A percentile compares a stretch with the other conserved stretches of the same genome.
These are phyloP conservation scores for Acacia concinna DNA, from an alignment of 331 rosid species.

Conservation along the genomic window DNA sequence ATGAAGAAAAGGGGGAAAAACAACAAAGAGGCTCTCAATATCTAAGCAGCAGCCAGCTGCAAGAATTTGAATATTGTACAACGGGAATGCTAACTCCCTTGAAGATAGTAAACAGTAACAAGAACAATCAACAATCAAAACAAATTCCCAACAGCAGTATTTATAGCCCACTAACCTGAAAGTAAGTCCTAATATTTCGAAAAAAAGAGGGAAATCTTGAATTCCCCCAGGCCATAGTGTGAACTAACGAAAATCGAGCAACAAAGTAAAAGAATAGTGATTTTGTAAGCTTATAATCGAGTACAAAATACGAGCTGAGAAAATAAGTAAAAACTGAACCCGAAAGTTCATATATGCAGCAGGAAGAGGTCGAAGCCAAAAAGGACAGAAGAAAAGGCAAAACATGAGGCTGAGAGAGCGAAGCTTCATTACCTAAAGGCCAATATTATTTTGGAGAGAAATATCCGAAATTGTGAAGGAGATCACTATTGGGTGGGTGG, in stretches of 20 bases:
- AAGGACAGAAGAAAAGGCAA: neutral
- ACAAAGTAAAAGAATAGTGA: neutral
- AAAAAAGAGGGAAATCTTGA: constrained; percentile 50
- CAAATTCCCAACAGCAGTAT: neutral
- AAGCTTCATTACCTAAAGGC: constrained; percentile 8
- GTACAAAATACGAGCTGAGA: constrained; percentile 11
- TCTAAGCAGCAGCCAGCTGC: neutral
- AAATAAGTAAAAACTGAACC: neutral
- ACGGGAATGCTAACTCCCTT: neutral
- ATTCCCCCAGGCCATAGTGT: constrained; percentile 63
- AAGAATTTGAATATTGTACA: too few relatives aligned
- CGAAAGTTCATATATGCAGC: neutral
- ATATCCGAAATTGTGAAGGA: neutral
- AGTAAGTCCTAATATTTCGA: constrained; percentile 33
- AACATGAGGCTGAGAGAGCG: neutral
- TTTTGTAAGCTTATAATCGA: neutral
- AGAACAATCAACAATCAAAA: neutral
- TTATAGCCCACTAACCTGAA: constrained; percentile 49
- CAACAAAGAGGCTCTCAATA: neutral
- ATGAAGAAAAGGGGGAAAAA: neutral
- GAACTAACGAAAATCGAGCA: constrained; percentile 29
- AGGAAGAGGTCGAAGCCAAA: neutral
- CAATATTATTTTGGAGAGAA: neutral
- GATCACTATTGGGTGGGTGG: neutral
- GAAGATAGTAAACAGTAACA: neutral